Evolutionary conservation across 331 rosid species (phyloP).

Genomic region (Telfairia occidentalis): DNA sequence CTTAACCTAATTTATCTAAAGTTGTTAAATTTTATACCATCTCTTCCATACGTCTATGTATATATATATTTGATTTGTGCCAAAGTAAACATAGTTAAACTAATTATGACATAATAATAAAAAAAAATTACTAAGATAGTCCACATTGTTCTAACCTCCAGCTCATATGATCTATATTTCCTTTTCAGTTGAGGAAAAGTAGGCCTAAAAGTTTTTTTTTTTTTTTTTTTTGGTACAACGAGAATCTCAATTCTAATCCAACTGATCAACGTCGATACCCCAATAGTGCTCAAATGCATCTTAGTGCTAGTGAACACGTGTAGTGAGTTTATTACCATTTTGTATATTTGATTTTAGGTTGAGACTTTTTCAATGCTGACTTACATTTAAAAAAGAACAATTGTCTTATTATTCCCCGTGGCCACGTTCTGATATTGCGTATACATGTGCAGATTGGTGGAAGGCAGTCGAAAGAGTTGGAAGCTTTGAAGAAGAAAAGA

Average conservation of each 20-base stretch:
- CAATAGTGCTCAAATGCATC: neutral
- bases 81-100: too few relatives aligned
- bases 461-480: neutral
- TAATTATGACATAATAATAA: too few relatives aligned
- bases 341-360: neutral
- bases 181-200: neutral
- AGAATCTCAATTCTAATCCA: neutral
- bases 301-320: neutral
- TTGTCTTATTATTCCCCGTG: neutral
- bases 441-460: constrained; percentile 8
- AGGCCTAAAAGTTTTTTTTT: neutral
- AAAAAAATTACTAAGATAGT: too few relatives aligned
- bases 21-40: too few relatives aligned
- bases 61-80: too few relatives aligned
- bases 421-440: neutral
- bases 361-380: neutral
- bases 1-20: too few relatives aligned
- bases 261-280: neutral
- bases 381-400: neutral
- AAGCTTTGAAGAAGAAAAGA: neutral
- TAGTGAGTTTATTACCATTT: neutral
- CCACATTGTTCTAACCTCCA: neutral
- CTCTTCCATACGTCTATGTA: too few relatives aligned
- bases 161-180: neutral
- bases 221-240: neutral